Percentiles rank a stretch among this genome's conserved stretches.
Evolutionary conservation across 371 early-diverging fungal genomes (phyloP).

Genomic region (Zancudomyces culisetae): DNA sequence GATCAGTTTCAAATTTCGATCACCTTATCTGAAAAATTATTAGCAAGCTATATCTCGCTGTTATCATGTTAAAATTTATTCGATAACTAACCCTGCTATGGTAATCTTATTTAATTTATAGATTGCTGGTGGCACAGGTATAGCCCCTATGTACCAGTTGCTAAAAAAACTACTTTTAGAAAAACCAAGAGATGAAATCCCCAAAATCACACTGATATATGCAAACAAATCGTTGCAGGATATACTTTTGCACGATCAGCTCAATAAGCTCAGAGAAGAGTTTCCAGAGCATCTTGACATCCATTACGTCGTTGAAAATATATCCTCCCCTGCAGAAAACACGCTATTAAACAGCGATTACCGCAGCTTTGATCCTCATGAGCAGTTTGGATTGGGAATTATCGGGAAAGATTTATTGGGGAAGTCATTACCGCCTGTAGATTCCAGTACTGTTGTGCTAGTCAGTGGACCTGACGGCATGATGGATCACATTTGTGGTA

Average conservation of each 20-base stretch:
- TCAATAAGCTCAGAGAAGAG: constrained; percentile 40
- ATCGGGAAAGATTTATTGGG: constrained; percentile 36
- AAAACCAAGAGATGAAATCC: constrained; percentile 36
- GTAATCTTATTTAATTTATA: no score
- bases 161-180: constrained; percentile 39
- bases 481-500: constrained; percentile 57
- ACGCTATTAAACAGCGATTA: background rate
- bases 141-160: constrained; percentile 82
- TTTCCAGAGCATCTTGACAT: constrained; percentile 56
- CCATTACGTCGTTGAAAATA: constrained; percentile 44
- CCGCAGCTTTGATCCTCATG: background rate
- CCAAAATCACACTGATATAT: constrained; percentile 64
- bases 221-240: constrained; percentile 63
- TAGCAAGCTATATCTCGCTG: no score
- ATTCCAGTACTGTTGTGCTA: background rate
- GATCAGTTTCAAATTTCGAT: background rate
- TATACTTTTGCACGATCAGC: constrained; percentile 55
- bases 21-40: background rate
- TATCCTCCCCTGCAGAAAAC: background rate
- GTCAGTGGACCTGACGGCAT: constrained; percentile 28
- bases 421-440: constrained; percentile 26
- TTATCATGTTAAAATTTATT: no score
- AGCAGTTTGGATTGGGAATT: constrained; percentile 26
- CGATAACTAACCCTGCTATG: no score
- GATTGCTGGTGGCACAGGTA: constrained; percentile 79